Percentiles rank a stretch among this genome's conserved stretches.
phyloP scores from a whole-genome alignment of 176 grass and related monocot genomes.

The Juncus inflexus region DNA sequence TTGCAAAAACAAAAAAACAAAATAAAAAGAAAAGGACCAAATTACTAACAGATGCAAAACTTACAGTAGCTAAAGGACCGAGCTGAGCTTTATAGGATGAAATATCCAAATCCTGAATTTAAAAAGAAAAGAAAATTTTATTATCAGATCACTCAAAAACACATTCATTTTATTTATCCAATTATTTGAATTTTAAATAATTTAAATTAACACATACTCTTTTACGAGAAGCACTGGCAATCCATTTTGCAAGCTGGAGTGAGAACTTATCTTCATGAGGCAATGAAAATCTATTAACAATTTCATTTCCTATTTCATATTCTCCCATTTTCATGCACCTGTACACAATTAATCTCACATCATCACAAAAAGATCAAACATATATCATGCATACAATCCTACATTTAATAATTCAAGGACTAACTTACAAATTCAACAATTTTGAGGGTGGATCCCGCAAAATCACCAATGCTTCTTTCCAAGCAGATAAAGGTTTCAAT shows the following conservation, averaged over 20 bases:
- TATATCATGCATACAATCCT: not conserved
- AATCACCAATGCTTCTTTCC: slow-evolving; percentile 95
- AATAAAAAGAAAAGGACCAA: too few species aligned
- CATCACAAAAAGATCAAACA: not conserved
- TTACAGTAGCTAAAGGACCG: slow-evolving; percentile 70
- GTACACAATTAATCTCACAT: slow-evolving; percentile 33
- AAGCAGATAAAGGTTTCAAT: slow-evolving; percentile 73
- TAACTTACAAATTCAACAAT: slow-evolving; percentile 91
- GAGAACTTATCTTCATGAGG: slow-evolving; percentile 85
- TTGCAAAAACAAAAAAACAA: not conserved
- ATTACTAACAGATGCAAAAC: slow-evolving; percentile 2
- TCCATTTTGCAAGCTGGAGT: slow-evolving; percentile 82
- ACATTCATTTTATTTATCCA: not conserved
- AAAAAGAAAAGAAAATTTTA: slow-evolving; percentile 8
- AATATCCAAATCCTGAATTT: slow-evolving; percentile 66
- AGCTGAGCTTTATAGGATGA: slow-evolving; percentile 64
- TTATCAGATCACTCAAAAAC: too few species aligned
- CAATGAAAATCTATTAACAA: slow-evolving; percentile 83
- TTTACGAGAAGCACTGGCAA: slow-evolving; percentile 58
- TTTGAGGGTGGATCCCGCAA: slow-evolving; percentile 85
- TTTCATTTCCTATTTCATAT: slow-evolving; percentile 93
- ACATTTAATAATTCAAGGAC: slow-evolving; percentile 16
- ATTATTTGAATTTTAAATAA: not conserved
- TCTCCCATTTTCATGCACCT: slow-evolving; percentile 94
- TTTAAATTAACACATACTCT: slow-evolving; percentile 57